Conservation (phyloP, 129 eudicot species). For the Artemisia annua region DNA sequence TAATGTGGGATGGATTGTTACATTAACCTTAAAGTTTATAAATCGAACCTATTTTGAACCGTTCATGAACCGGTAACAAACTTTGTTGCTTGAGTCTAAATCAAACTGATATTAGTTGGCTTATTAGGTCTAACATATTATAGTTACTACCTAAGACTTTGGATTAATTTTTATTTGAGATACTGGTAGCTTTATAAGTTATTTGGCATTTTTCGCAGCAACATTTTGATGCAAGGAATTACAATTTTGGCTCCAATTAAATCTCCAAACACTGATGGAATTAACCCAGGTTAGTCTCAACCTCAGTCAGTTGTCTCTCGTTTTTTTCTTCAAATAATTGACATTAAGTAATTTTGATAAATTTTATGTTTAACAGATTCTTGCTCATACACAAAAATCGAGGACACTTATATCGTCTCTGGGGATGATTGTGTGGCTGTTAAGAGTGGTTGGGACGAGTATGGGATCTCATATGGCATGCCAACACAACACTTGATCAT, state of each 20-base stretch:
- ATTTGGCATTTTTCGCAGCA: slow-evolving; percentile 43
- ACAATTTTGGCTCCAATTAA: slow-evolving; percentile 78
- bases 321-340: background rate
- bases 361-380: slow-evolving; percentile 45
- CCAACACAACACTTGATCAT: slow-evolving; percentile 65
- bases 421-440: slow-evolving; percentile 79
- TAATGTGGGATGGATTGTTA: too few relatives aligned
- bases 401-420: slow-evolving; percentile 62
- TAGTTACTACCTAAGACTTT: background rate
- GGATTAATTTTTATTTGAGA: background rate
- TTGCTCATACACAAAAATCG: slow-evolving; percentile 72
- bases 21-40: too few relatives aligned
- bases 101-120: background rate
- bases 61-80: background rate
- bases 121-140: background rate
- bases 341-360: background rate
- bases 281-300: slow-evolving; percentile 69
- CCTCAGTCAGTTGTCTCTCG: background rate
- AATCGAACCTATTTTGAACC: background rate
- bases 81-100: too few relatives aligned
- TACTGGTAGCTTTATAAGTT: background rate
- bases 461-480: slow-evolving; percentile 65
- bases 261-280: slow-evolving; percentile 86
- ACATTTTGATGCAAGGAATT: slow-evolving; percentile 70
- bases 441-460: slow-evolving; percentile 91